phyloP scores from a whole-genome alignment of 129 eudicot genomes.

The Tagetes patula region DNA sequence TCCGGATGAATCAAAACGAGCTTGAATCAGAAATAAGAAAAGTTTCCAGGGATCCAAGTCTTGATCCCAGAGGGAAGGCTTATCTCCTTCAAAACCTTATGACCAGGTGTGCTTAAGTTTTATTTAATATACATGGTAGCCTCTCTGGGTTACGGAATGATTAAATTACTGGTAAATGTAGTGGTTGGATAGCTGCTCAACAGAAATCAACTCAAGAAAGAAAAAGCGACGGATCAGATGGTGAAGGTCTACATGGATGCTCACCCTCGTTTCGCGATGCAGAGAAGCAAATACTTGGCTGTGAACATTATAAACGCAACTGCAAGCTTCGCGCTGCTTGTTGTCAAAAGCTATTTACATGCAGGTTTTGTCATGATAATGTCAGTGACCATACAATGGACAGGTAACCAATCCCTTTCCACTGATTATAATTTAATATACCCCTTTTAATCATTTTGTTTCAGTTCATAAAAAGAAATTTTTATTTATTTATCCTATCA shows the following conservation, averaged over 20 bases:
- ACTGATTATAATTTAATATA: neutral
- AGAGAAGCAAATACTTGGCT: slow-evolving; percentile 71
- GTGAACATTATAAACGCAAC: slow-evolving; percentile 94
- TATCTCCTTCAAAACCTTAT: slow-evolving; percentile 92
- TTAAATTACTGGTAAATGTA: slow-evolving; percentile 20
- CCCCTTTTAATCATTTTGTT: neutral
- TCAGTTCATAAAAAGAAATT: neutral
- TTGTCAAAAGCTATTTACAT: slow-evolving; percentile 79
- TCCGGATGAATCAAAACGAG: slow-evolving; percentile 96
- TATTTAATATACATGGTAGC: neutral
- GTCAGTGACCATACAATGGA: slow-evolving; percentile 99
- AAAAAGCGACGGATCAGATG: slow-evolving; percentile 52
- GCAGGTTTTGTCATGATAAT: slow-evolving; percentile 97
- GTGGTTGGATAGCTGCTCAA: slow-evolving; percentile 97
- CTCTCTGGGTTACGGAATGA: neutral
- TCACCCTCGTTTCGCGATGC: slow-evolving; percentile 87
- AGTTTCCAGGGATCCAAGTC: slow-evolving; percentile 93
- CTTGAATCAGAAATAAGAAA: slow-evolving; percentile 96
- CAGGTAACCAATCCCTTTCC: slow-evolving; percentile 44
- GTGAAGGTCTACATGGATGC: slow-evolving; percentile 55
- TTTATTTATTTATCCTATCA: slow-evolving; percentile 23
- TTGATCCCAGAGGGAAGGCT: slow-evolving; percentile 97
- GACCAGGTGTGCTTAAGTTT: slow-evolving; percentile 69
- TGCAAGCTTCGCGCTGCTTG: slow-evolving; percentile 99
- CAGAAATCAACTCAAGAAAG: slow-evolving; percentile 73